Conservation (phyloP, 163 green algal species). For the Chlorella variabilis region DNA sequence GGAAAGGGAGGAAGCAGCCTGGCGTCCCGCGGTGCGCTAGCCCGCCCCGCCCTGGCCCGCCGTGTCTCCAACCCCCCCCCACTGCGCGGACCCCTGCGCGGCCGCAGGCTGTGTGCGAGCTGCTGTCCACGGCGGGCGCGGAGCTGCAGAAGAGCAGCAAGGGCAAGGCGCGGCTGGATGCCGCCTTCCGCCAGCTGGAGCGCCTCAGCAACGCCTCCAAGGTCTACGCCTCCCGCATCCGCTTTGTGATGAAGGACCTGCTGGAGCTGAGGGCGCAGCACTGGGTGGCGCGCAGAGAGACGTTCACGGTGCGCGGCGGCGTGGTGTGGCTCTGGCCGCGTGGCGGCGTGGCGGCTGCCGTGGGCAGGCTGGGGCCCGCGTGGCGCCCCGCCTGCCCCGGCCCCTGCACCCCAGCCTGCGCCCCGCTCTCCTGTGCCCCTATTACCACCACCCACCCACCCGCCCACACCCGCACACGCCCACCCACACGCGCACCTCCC, state of each 20-base stretch:
- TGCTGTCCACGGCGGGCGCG: conserved; percentile 81
- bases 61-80: too few species aligned
- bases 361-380: too few species aligned
- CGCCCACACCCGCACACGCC: background rate
- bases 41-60: too few species aligned
- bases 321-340: background rate
- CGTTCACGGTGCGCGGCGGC: conserved; percentile 31
- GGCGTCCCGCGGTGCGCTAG: background rate
- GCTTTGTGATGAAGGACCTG: conserved; percentile 90
- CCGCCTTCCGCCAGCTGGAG: conserved; percentile 79
- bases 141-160: conserved; percentile 67
- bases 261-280: conserved; percentile 76
- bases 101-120: conserved; percentile 82
- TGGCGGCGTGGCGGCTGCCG: background rate
- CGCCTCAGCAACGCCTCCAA: conserved; percentile 59
- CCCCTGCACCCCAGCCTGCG: too few species aligned
- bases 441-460: background rate
- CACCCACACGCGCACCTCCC: background rate
- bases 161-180: conserved; percentile 72
- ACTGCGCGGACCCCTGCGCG: background rate
- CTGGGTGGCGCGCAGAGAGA: conserved; percentile 53
- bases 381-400: background rate
- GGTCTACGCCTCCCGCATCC: conserved; percentile 72
- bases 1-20: background rate
- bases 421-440: background rate